These are phyloP conservation scores for Apiospora arundinis DNA, from an alignment of 2,329 filamentous ascomycete genomes.

Conservation along the genomic window DNA sequence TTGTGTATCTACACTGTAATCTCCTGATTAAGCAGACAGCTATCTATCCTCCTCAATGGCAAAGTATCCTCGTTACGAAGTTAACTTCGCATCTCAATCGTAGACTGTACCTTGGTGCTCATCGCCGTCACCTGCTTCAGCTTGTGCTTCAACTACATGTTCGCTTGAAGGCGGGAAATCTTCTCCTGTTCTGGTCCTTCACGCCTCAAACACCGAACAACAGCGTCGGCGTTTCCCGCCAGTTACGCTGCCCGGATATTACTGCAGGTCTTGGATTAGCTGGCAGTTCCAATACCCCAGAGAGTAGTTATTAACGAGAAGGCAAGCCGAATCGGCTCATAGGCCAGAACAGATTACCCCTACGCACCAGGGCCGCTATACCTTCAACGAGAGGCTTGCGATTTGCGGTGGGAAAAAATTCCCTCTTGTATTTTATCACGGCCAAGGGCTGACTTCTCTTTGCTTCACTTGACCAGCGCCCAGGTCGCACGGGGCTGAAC, in stretches of 20 bases:
- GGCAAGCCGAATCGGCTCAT: conserved; percentile 10
- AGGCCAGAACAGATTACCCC: not conserved
- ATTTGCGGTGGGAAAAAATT: not conserved
- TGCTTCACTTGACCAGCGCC: conserved; percentile 30
- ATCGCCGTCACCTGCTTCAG: not conserved
- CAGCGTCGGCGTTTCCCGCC: not conserved
- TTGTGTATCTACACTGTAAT: not conserved
- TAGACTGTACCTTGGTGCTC: not conserved
- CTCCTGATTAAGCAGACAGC: not conserved
- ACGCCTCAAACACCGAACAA: conserved; percentile 8
- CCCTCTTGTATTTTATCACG: not conserved
- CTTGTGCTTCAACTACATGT: not conserved
- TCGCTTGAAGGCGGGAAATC: not conserved
- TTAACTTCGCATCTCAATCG: not conserved
- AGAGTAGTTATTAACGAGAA: not conserved
- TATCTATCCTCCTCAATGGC: not conserved
- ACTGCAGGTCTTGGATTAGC: conserved; percentile 15
- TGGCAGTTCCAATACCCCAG: not conserved
- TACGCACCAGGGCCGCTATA: not conserved
- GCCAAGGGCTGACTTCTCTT: not conserved
- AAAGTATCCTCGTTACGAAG: not conserved
- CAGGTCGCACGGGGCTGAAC: conserved; percentile 31
- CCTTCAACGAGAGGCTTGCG: not conserved
- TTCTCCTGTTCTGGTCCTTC: not conserved
- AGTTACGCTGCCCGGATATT: not conserved